These are phyloP conservation scores for Clonostachys sp. DNA, from an alignment of 2,329 filamentous ascomycete species.

Conservation along the genomic window DNA sequence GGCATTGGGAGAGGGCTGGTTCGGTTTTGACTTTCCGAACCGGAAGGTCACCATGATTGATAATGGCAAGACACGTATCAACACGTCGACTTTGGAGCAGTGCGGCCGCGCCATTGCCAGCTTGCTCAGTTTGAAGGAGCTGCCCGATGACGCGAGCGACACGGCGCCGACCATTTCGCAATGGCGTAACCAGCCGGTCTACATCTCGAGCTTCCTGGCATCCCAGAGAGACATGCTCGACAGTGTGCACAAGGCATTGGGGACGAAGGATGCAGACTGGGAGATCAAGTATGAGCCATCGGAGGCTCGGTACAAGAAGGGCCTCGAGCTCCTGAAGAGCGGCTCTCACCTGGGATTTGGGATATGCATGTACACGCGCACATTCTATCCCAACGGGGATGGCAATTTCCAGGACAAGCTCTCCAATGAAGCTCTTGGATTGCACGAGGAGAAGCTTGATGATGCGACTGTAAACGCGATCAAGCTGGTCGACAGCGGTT, in stretches of 20 bases:
- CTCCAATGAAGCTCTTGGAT: conserved; percentile 46
- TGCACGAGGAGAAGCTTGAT: conserved; percentile 56
- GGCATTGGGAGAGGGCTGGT: conserved; percentile 21
- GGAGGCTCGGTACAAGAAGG: conserved; percentile 4
- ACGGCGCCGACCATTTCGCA: conserved; percentile 28
- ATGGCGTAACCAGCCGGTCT: conserved; percentile 40
- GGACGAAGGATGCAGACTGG: conserved; percentile 57
- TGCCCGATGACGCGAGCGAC: conserved; percentile 32
- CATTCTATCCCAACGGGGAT: conserved; percentile 42
- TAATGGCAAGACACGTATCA: conserved; percentile 51
- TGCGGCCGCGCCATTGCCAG: conserved; percentile 49
- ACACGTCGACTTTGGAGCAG: conserved; percentile 55
- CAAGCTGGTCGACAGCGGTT: conserved; percentile 19
- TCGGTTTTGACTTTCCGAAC: conserved; percentile 44
- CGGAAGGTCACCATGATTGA: conserved; percentile 40
- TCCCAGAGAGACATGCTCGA: conserved; percentile 63
- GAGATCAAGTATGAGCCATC: conserved; percentile 41
- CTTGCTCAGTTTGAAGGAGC: conserved; percentile 36
- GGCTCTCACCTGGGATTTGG: conserved; percentile 31
- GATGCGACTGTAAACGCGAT: conserved; percentile 45
- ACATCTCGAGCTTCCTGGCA: conserved; percentile 50
- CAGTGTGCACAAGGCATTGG: conserved; percentile 52
- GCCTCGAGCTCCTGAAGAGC: conserved; percentile 28
- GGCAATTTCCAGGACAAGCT: conserved; percentile 16
- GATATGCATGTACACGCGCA: conserved; percentile 48